Evolutionary conservation across 177 flowering plant genomes (phyloP), one percentile per base, ranked within the genome.

Genomic region (Vitis hybrid): DNA sequence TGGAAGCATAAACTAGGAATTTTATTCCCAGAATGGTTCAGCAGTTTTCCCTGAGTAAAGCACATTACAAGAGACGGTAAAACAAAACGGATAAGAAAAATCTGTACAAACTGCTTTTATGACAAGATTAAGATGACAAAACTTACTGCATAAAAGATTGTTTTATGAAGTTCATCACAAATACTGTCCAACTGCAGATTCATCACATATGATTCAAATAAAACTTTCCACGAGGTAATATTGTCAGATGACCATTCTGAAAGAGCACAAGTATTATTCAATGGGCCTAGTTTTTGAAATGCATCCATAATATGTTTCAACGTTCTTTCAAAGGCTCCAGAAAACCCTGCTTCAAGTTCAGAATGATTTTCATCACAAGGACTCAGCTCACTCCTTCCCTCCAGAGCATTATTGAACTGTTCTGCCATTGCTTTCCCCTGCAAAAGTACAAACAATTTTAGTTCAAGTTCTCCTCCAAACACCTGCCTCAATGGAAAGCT

Each of bases 381-480:
- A 60, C 21, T 57, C 23, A 11, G 57, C 50, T 49, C 68, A 23
- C 65, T 70, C 68, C 75, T 72, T 18, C 66, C 50, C 65, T 75
- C 71, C 32, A 70, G 11, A 64, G 69, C 65, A 48, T 74, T 73
- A 39, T 72, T 32, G 48, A 80, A 79, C 32, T 83, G 79, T 60
- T 82, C 80, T 65, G 72, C 78, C 30, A 85, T 56, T 62, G 58
- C 18, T 52, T 78, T 88, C 19, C 80, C 92, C 98, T 94, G 86
- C 62, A 80, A 80, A 75, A 66, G 23, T 56, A 63, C 17, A 56
- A 61, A 51, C 7, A 72, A 8, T 1, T 23, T 10, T 5, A 71
- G 57, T 4, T 26, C 5, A 39, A 32, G 30, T 26, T 26, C 30
- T 26, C 30, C 30, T 26, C 30, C 30, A 26, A 26, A 63, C n/a